These are phyloP conservation scores for Picocystis sp. DNA, from an alignment of 163 green algal species.

Conservation along the genomic window DNA sequence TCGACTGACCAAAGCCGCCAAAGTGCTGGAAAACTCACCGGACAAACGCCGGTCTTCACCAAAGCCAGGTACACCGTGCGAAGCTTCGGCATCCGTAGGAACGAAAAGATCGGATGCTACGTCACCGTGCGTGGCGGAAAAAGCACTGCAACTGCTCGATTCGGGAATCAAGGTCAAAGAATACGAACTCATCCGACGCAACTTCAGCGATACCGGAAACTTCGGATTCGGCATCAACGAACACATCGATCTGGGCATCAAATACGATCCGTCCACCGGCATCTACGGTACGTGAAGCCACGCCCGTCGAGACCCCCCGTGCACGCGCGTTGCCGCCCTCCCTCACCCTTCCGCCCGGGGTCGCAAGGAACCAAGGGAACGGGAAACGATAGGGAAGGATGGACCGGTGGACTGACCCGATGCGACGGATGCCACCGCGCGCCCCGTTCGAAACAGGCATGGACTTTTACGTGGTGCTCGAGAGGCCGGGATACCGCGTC, in stretches of 20 bases:
- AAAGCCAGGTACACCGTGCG: conserved; percentile 97
- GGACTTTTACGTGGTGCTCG: conserved; percentile 98
- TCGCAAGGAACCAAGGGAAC: too few relatives aligned
- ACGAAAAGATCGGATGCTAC: conserved; percentile 95
- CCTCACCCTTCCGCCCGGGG: too few relatives aligned
- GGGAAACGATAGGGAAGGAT: too few relatives aligned
- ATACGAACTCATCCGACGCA: conserved; percentile 90
- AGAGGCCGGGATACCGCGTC: conserved; percentile 88
- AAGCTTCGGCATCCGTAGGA: conserved; percentile 89
- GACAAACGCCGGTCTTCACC: conserved; percentile 91
- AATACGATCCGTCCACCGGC: conserved; percentile 98
- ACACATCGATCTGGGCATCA: conserved; percentile 99
- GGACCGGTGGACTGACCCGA: too few relatives aligned
- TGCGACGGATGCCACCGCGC: too few relatives aligned
- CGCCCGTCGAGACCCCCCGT: too few relatives aligned
- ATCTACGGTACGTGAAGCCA: conserved; percentile 96
- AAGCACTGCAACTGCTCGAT: conserved; percentile 93
- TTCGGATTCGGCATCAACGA: conserved; percentile 89
- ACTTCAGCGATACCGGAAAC: conserved; percentile 76
- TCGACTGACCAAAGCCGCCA: conserved; percentile 94
- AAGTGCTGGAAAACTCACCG: conserved; percentile 99
- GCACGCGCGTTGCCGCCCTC: too few relatives aligned
- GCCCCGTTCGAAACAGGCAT: too few relatives aligned
- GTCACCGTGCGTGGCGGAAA: conserved; percentile 93
- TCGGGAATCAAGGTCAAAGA: conserved; percentile 97